Evolutionary conservation across 306 rosid species (phyloP), one percentile per base, ranked within the genome.

Genomic region (Castanea sativa): DNA sequence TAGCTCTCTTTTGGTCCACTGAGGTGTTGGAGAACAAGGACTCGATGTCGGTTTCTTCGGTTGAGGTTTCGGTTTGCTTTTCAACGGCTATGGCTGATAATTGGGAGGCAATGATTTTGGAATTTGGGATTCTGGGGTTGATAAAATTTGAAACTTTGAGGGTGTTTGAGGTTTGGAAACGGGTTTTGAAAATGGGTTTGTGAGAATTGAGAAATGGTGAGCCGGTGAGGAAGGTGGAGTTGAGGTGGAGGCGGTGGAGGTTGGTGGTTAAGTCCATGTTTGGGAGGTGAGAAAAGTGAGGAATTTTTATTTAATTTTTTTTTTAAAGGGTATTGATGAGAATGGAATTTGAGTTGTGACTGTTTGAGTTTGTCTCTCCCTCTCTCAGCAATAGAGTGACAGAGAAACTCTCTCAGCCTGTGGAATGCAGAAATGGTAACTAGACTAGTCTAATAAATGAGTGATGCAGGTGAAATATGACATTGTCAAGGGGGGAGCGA

Each of bases 211-310:
- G 53, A 73, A 87, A 76, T 43, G 92, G 80, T 0, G 92, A 71
- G 41, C 90, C 97, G 75, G 85, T 61, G 82, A 91, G 83, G 82
- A 89, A 91, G 80, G 73, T 68, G 3, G 92, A 82, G 84, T 88
- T 84, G 79, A 94, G 93, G 81, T 90, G 89, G 19, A 91, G 86
- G 76, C 85, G 91, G 43, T 89, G 92, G 78, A 95, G 90, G 85
- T 90, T 94, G 5, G 89, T 69, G 4, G 89, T 69, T 18, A 92
- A 86, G 38, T 88, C 99, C 99, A 92, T 91, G 76, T 21, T 74
- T 21, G 79, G 78, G 4, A 21, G 56, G 53, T 12, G 53, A 33
- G 11, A 8, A 55, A 21, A 15, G 2, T 53, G 12, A 45, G 30
- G 5, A 6, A 55, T 20, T 32, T 27, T 16, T 5, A 21, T 14